Percentiles rank a stretch among this genome's conserved stretches.
phyloP scores from a whole-genome alignment of 2,329 filamentous ascomycete species.

The Penicillium brasilianum region DNA sequence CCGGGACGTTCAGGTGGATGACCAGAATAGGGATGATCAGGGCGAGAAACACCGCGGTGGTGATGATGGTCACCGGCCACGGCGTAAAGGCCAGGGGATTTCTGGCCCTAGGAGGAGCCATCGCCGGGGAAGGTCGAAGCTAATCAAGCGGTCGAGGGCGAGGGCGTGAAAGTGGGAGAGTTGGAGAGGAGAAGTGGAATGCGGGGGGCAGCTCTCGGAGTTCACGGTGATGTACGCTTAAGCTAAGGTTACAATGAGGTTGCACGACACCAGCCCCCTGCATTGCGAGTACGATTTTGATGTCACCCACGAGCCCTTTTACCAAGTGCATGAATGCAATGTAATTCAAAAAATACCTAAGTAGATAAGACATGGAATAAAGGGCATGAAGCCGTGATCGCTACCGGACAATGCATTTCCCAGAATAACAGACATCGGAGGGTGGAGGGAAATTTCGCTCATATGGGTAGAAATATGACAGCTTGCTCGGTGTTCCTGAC shows the following conservation, averaged over 20 bases:
- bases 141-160: constrained; percentile 9
- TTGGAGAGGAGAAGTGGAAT: constrained; percentile 29
- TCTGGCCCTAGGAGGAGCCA: constrained; percentile 44
- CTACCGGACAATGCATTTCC: constrained; percentile 39
- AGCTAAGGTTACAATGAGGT: constrained; percentile 13
- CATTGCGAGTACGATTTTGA: not conserved
- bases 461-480: constrained; percentile 33
- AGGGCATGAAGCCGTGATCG: constrained; percentile 22
- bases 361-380: constrained; percentile 15
- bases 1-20: constrained; percentile 76
- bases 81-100: constrained; percentile 74
- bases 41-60: constrained; percentile 75
- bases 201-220: constrained; percentile 28
- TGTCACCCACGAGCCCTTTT: not conserved
- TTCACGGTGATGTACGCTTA: constrained; percentile 14
- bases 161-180: constrained; percentile 17
- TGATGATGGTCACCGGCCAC: constrained; percentile 80
- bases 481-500: constrained; percentile 23
- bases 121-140: constrained; percentile 26
- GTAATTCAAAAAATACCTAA: constrained; percentile 21
- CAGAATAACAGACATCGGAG: constrained; percentile 25
- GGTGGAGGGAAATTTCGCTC: constrained; percentile 29
- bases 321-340: constrained; percentile 19
- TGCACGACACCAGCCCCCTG: not conserved
- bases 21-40: constrained; percentile 73